Evolutionary conservation across 805 yeast species (phyloP), one percentile per base, ranked within the genome.

Genomic region (Zygoascus ofunaensis): DNA sequence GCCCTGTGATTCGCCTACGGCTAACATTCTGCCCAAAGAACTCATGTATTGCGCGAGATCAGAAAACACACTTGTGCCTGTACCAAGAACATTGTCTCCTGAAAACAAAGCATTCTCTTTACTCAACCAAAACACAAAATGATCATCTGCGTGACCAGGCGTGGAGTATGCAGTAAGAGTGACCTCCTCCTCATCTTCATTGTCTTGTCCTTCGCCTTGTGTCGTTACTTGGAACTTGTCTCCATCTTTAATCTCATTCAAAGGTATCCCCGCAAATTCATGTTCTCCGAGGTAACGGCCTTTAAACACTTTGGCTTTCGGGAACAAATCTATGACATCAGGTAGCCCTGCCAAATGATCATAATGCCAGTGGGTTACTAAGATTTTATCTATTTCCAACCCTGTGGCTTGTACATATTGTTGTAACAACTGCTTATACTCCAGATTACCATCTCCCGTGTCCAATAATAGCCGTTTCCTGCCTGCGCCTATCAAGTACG

Each of bases 121-220:
- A 15, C 51, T 55, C n/a, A 64, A 55, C 56, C 59, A 58, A 41
- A 64, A 52, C 35, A 62, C 56, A 26, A 57, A 32, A 44, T 64
- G 69, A 49, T 64, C 69, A 18, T 51, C 58, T 21, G 66, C 55
- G 39, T 64, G 69, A 15, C 69, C 69, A 0, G 69, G 69, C 8
- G 65, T 60, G 46, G 50, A 53, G 24, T 56, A 46, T 3, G 59
- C 57, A 17, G 37, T 44, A 41, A 64, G 37, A 4, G 54, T 52
- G 17, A 60, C 62, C 17, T 63, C 66, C 3, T 55, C 59, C 12
- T 26, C 12, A 12, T 23, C 32, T 5, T 33, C 41, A n/a, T n/a
- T n/a, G n/a, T n/a, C n/a, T n/a, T n/a, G n/a, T n/a, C n/a, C n/a
- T n/a, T n/a, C n/a, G n/a, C n/a, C n/a, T n/a, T n/a, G n/a, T n/a